These are phyloP conservation scores for Claviceps purpurea DNA, from an alignment of 2,329 filamentous ascomycete species.

Conservation along the genomic window DNA sequence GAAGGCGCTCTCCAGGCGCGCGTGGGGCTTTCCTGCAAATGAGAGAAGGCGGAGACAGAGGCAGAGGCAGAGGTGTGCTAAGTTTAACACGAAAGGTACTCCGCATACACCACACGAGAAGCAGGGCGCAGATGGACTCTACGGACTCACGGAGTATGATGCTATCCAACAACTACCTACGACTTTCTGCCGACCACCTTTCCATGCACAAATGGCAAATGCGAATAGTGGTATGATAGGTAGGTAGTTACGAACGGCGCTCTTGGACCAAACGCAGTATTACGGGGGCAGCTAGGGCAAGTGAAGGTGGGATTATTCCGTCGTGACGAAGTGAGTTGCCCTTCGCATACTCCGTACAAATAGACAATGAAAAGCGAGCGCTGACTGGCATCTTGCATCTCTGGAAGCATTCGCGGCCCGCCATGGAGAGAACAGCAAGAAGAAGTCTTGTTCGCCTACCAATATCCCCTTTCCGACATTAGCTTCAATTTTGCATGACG, in stretches of 20 bases:
- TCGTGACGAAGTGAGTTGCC: not conserved
- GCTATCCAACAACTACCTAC: not conserved
- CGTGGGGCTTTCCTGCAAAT: not conserved
- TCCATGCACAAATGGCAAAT: too few relatives aligned
- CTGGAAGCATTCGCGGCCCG: not conserved
- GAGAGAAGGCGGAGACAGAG: not conserved
- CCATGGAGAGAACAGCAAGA: not conserved
- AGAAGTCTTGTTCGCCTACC: not conserved
- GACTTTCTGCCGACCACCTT: not conserved
- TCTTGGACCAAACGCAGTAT: not conserved
- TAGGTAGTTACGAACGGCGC: not conserved
- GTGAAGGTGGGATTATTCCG: not conserved
- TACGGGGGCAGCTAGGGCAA: not conserved
- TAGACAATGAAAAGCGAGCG: not conserved
- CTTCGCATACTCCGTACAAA: not conserved
- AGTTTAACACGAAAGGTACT: not conserved
- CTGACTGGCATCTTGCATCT: not conserved
- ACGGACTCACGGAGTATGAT: too few relatives aligned
- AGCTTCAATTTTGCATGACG: not conserved
- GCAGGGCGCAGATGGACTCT: not conserved
- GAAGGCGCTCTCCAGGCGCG: conserved; percentile 3
- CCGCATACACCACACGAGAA: not conserved
- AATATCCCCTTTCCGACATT: not conserved
- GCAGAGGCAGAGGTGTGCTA: not conserved
- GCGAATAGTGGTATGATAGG: too few relatives aligned